Percentiles rank a stretch among this genome's conserved stretches.
Conservation (phyloP, 176 grass and related monocot species). For the Aechmea fasciata region DNA sequence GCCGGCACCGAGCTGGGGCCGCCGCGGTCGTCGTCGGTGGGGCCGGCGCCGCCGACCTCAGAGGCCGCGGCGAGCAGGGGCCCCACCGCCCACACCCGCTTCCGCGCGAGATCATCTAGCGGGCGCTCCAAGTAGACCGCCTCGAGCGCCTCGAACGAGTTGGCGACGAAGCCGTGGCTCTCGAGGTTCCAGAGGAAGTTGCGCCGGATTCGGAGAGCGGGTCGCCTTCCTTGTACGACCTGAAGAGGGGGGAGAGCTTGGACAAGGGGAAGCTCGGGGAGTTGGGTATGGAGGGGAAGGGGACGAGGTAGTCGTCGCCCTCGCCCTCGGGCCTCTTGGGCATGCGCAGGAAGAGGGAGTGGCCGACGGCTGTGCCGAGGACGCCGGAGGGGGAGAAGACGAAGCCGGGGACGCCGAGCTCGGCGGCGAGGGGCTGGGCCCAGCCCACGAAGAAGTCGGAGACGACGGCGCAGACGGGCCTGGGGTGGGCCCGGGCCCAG, state of each 20-base stretch:
- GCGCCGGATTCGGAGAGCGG: slow-evolving; percentile 19
- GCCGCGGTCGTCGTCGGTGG: no score
- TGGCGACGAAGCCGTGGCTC: slow-evolving; percentile 38
- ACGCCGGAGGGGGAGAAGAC: slow-evolving; percentile 43
- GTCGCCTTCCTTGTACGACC: slow-evolving; percentile 26
- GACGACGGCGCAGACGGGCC: slow-evolving; percentile 31
- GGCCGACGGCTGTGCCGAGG: slow-evolving; percentile 25
- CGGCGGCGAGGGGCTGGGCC: slow-evolving; percentile 39
- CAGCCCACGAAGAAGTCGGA: slow-evolving; percentile 58
- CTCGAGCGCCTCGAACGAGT: slow-evolving; percentile 41
- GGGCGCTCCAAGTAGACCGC: slow-evolving; percentile 27
- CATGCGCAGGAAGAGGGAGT: slow-evolving; percentile 33
- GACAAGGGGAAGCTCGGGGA: slow-evolving; percentile 32
- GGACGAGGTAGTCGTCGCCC: slow-evolving; percentile 2
- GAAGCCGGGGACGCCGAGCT: slow-evolving; percentile 33
- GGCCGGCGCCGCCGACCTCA: not conserved
- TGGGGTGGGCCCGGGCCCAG: slow-evolving; percentile 19
- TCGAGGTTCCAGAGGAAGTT: slow-evolving; percentile 45
- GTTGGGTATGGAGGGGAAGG: slow-evolving; percentile 31
- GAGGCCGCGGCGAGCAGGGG: slow-evolving; percentile 19
- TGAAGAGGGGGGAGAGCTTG: slow-evolving; percentile 32
- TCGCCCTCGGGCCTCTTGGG: slow-evolving; percentile 10
- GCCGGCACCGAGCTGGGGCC: not conserved
- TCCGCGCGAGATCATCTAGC: slow-evolving; percentile 38
- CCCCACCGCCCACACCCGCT: slow-evolving; percentile 38